Conservation (phyloP, 208 protist species). For the Leishmania braziliensis region DNA sequence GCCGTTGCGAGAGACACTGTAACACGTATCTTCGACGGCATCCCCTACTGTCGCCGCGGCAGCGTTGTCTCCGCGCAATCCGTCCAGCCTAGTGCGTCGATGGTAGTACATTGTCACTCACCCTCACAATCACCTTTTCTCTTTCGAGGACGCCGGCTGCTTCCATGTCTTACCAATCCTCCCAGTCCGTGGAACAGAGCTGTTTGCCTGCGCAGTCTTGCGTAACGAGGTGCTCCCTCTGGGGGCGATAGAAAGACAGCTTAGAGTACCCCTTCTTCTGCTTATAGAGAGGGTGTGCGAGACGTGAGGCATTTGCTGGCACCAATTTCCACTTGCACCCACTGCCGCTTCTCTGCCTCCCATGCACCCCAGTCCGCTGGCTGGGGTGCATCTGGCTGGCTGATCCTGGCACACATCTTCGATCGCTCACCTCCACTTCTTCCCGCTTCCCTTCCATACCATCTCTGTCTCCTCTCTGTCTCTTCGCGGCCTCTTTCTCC, state of each 20-base stretch:
- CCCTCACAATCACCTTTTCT: neutral
- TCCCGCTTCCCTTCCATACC: neutral
- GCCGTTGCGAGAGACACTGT: neutral
- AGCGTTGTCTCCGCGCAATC: neutral
- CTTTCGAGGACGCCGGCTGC: neutral
- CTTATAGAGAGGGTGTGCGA: neutral
- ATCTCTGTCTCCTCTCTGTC: conserved; percentile 1
- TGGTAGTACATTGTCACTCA: neutral
- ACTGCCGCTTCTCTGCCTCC: neutral
- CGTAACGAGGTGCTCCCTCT: neutral
- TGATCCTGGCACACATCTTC: neutral
- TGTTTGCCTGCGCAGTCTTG: neutral
- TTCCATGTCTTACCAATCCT: neutral
- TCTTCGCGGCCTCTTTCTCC: neutral
- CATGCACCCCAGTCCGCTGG: neutral
- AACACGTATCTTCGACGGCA: neutral
- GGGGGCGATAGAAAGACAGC: neutral
- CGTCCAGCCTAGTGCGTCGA: neutral
- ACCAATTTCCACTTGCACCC: neutral
- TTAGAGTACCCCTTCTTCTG: neutral
- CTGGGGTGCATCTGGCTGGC: neutral
- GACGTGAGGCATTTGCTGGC: neutral
- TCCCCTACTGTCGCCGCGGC: neutral
- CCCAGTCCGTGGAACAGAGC: neutral
- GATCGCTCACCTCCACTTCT: neutral